Base-by-base conservation (phyloP, 169 alveolate species). In the Plasmodium coatneyi region DNA sequence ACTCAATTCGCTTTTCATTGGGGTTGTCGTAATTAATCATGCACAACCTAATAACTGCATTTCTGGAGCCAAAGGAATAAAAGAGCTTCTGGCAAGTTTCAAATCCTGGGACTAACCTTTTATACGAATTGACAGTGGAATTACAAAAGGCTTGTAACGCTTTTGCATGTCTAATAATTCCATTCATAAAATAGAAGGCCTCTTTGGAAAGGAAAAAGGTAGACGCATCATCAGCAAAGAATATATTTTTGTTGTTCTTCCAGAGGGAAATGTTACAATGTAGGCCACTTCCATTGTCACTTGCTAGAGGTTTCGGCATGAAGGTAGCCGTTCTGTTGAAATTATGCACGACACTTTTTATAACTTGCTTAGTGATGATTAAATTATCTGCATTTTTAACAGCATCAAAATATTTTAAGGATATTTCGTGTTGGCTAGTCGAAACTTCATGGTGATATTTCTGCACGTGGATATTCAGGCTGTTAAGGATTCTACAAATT, bases 381-480 rank as follows among this genome's bases (percentile, higher is more conserved):
- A 96, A 79, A 52, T 71, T 84, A 92, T 96, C 97, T 66, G 97
- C 97, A 16, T 95, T 92, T 7, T 34, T 52, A 41, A 96, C 16
- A 25, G 95, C 89, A n/a, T 95, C 81, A 39, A 92, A 89, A 71
- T 92, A 95, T 79, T 92, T 89, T 46, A 95, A 95, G 14, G 97
- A 96, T 32, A 97, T 79, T 82, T 97, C 98, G 36, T 94, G 97
- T 80, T 97, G 98, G 78, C 97, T 95, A 25, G 96, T 82, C 3
- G 97, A 96, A n/a, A 97, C 98, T 71, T 96, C 98, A 95, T 96
- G 98, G 93, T 96, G 98, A 82, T 96, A 97, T 74, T 93, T 96
- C 93, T 97, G 97, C n/a, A 93, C 94, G 34, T 92, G 89, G n/a
- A 96, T 82, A 76, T 97, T 96, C 28, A 95, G 41, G 71, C 79